phyloP scores from a whole-genome alignment of 768 basidiomycete species.

The Boletus pseudopeckii region DNA sequence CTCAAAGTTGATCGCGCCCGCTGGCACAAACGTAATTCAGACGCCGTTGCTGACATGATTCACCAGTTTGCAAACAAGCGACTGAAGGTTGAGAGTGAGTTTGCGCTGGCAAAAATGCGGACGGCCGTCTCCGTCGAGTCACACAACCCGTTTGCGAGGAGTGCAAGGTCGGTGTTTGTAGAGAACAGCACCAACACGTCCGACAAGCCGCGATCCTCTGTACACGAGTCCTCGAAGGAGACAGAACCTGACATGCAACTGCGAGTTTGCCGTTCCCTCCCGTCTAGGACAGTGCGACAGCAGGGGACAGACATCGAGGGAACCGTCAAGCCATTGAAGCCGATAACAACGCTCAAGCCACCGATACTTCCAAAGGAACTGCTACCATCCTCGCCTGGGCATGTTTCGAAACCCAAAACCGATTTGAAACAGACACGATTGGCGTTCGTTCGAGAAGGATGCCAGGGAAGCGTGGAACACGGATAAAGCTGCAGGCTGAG shows the following conservation, averaged over 20 bases:
- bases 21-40: conserved; percentile 24
- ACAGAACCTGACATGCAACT: neutral
- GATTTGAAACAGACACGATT: conserved; percentile 21
- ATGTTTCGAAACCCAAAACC: conserved; percentile 2
- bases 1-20: conserved; percentile 24
- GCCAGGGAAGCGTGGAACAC: neutral
- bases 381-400: conserved; percentile 7
- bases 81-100: conserved; percentile 21
- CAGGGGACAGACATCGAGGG: neutral
- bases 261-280: conserved; percentile 10
- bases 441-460: conserved; percentile 10
- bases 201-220: neutral
- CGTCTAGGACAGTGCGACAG: neutral
- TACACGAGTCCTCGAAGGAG: neutral
- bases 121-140: neutral
- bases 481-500: neutral
- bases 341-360: conserved; percentile 29
- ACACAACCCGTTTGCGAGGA: conserved; percentile 24
- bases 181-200: neutral
- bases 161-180: conserved; percentile 18
- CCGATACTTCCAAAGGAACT: conserved; percentile 29
- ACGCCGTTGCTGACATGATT: conserved; percentile 18
- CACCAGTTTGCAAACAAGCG: conserved; percentile 21
- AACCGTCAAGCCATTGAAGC: conserved; percentile 21
- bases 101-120: conserved; percentile 13